Conservation (phyloP, 75 land plant species). For the Azolla pinnata region DNA sequence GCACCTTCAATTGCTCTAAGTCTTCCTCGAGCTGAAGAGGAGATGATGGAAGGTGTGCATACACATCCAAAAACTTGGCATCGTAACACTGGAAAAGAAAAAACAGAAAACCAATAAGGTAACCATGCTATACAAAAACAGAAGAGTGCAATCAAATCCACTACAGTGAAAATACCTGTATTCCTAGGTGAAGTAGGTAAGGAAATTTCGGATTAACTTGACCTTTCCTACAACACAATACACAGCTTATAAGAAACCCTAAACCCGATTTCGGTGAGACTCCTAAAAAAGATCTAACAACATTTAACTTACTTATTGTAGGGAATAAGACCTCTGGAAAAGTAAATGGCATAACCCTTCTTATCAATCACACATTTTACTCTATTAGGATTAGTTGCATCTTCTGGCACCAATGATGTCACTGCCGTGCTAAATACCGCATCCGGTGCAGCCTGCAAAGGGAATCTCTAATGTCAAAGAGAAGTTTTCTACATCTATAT, state of each 20-base stretch:
- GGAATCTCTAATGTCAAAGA: no score
- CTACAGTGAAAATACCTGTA: slow-evolving; percentile 66
- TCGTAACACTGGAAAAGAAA: slow-evolving; percentile 64
- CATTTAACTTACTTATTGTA: slow-evolving; percentile 61
- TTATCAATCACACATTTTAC: slow-evolving; percentile 86
- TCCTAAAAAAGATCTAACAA: background rate
- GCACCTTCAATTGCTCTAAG: slow-evolving; percentile 92
- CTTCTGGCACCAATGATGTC: slow-evolving; percentile 75
- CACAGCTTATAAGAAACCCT: slow-evolving; percentile 1
- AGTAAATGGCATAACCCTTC: slow-evolving; percentile 87
- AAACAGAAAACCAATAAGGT: no score
- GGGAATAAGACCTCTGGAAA: slow-evolving; percentile 91
- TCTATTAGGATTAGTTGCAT: slow-evolving; percentile 74
- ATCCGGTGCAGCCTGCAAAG: slow-evolving; percentile 71
- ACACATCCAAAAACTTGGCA: slow-evolving; percentile 64
- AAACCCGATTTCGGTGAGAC: no score
- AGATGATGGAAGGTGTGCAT: slow-evolving; percentile 61
- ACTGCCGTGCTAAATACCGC: slow-evolving; percentile 97
- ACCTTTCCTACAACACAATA: slow-evolving; percentile 45
- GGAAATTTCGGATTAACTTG: slow-evolving; percentile 70
- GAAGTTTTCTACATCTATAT: no score
- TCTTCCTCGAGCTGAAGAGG: slow-evolving; percentile 94
- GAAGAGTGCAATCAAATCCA: no score
- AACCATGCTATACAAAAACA: no score
- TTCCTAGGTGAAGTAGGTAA: slow-evolving; percentile 89